Base-by-base conservation (phyloP, 1,284 basidiomycete species). In the Ustilago nuda region DNA sequence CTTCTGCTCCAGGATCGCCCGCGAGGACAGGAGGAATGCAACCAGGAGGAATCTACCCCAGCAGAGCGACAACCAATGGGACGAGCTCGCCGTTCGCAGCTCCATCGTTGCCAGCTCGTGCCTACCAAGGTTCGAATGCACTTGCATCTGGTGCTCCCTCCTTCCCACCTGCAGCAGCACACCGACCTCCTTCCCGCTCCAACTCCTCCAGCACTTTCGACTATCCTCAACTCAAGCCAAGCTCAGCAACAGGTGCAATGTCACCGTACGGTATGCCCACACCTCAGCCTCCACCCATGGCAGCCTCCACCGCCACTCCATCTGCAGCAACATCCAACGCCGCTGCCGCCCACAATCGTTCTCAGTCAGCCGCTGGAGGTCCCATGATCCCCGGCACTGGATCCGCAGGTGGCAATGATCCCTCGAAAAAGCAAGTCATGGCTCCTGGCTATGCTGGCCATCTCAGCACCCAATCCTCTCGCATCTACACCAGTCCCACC, bases 91-190 rank as follows among this genome's bases (percentile, higher is more conserved):
- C 70, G 2, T 75, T 57, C n/a, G 61, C 61, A 13, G 37, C 56
- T 15, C 79, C 75, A 0, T 82, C 82, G 12, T 57, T 83, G 53
- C 82, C 82, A 4, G 80, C 79, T 11, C 69, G 74, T 30, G 67
- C 79, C 5, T 83, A 83, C 19, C 80, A 83, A 37, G 68, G 63
- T 2, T 58, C 60, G 1, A 56, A 61, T 4, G 48, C 37, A 15
- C 12, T 66, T 9, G 59, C 73, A 2, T 51, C 65, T 8, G 73
- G 74, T 32, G 78, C 74, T 11, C 78, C 78, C 2, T 67, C 71
- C n/a, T 79, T 79, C 52, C 78, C 78, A 30, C 78, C 78, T 6
- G 54, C 68, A 13, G 71, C 71, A 33, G 65, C 69, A 17, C 66
- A 72, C 17, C 69, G 69, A 15, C 57, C 74, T n/a, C 64, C 70